Base-by-base conservation (phyloP, 805 yeast genomes). In the Candida sonorensis region DNA sequence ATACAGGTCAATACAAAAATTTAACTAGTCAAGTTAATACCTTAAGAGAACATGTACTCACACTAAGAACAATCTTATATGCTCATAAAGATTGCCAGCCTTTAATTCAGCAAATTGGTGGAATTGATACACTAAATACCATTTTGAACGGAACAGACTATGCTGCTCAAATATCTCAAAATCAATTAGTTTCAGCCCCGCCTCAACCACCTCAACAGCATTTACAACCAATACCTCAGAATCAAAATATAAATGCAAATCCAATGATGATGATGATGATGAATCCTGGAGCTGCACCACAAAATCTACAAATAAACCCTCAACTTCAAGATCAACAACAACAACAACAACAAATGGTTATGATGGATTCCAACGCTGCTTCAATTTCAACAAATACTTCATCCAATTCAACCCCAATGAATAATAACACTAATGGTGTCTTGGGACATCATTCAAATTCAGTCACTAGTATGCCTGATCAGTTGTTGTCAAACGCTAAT, bases 1-100 rank as follows among this genome's bases (percentile, higher is more conserved):
- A 77, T 52, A 68, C 82, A 12, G 56, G 67, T 9, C 88, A 87
- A 40, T 86, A 83, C 56, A 72, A 80, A 15, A 74, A 74, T 25
- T 57, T 87, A 31, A 68, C 76, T 10, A 57, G 61, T 3, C 81
- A 83, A 39, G 71, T 78, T 6, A 59, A 62, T n/a, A 67, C 65
- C 21, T 56, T 83, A 34, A 62, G 78, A 23, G 80, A 77, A 29
- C 82, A 77, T 45, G 62, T 81, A 11, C 44, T 69, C 19, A 53
- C 65, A 7, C 50, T 81, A 16, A 64, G 74, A 26, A 60, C 69
- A 1, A 48, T 75, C 2, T 37, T 79, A 10, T 49, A 57, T 16
- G 59, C 66, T 8, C 82, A 77, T 43, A 70, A 66, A 39, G 74
- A 72, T 27, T 74, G 77, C 44, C 53, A 56, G 1, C 31, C 53